These are phyloP conservation scores for Pterocarpus macrocarpus DNA, from an alignment of 306 rosid species.

Conservation along the genomic window DNA sequence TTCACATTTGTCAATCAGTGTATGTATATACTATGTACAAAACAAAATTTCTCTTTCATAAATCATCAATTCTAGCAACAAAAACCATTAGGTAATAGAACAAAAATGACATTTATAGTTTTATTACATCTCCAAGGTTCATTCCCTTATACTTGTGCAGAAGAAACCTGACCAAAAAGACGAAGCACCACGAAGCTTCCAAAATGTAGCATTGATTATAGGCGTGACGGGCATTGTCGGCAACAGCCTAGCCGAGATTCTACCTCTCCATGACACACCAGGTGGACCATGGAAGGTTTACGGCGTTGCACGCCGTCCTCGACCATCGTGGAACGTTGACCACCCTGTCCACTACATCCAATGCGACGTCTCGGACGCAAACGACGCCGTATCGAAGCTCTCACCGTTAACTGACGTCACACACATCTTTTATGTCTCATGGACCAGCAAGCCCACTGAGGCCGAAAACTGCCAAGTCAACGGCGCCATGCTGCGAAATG, in stretches of 20 bases:
- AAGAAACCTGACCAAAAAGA: conserved; percentile 16
- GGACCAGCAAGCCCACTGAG: conserved; percentile 65
- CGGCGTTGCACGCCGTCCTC: conserved; percentile 75
- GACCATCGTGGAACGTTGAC: conserved; percentile 66
- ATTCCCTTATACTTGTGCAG: conserved; percentile 22
- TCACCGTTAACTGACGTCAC: conserved; percentile 65
- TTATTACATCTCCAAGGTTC: no score
- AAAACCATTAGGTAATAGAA: no score
- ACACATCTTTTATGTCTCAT: conserved; percentile 70
- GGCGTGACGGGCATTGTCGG: conserved; percentile 68
- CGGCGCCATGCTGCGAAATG: conserved; percentile 65
- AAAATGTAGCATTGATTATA: conserved; percentile 53
- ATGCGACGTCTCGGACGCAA: conserved; percentile 59
- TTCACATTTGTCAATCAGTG: no score
- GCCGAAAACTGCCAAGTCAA: conserved; percentile 63
- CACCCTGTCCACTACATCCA: conserved; percentile 69
- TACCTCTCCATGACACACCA: conserved; percentile 68
- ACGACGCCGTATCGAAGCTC: conserved; percentile 64
- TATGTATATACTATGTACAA: no score
- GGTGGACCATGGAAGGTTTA: conserved; percentile 85
- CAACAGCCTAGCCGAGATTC: conserved; percentile 67
- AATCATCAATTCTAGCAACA: no score
- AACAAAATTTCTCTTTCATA: no score
- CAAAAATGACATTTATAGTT: no score
- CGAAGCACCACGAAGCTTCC: conserved; percentile 26